These are phyloP conservation scores for Jatropha multifida DNA, from an alignment of 441 rosid species.

Conservation along the genomic window DNA sequence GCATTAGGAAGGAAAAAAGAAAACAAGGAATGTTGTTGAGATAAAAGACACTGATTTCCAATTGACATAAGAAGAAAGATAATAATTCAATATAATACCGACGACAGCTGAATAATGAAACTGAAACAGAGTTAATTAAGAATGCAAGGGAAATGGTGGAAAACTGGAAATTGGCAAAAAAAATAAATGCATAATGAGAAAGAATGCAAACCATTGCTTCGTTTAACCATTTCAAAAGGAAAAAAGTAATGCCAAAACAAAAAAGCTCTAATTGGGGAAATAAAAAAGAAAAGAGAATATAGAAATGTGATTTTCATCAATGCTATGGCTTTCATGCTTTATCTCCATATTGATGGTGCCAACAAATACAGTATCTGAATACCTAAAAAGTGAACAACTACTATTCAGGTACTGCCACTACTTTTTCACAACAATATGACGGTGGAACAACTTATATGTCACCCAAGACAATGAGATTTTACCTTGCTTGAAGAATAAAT, in stretches of 20 bases:
- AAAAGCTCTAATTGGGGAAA: background rate
- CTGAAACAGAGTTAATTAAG: background rate
- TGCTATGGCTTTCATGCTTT: background rate
- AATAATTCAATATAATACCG: background rate
- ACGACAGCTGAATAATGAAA: background rate
- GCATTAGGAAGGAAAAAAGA: background rate
- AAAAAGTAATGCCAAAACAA: background rate
- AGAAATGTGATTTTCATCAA: background rate
- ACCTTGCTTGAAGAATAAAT: slow-evolving; percentile 32
- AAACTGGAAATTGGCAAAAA: background rate
- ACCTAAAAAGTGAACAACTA: background rate
- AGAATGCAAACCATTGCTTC: background rate
- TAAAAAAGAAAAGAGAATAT: background rate
- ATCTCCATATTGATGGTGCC: background rate
- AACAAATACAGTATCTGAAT: background rate
- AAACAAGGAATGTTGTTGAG: background rate
- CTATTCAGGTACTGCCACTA: background rate
- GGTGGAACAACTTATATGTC: background rate
- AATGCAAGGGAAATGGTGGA: background rate
- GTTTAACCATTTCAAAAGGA: background rate
- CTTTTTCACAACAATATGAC: background rate
- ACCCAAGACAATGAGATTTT: background rate
- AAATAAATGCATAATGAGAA: background rate
- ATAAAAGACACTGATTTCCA: background rate
- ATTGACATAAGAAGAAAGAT: background rate